phyloP scores from a whole-genome alignment of 2,329 filamentous ascomycete genomes.

The Fusarium luffae region DNA sequence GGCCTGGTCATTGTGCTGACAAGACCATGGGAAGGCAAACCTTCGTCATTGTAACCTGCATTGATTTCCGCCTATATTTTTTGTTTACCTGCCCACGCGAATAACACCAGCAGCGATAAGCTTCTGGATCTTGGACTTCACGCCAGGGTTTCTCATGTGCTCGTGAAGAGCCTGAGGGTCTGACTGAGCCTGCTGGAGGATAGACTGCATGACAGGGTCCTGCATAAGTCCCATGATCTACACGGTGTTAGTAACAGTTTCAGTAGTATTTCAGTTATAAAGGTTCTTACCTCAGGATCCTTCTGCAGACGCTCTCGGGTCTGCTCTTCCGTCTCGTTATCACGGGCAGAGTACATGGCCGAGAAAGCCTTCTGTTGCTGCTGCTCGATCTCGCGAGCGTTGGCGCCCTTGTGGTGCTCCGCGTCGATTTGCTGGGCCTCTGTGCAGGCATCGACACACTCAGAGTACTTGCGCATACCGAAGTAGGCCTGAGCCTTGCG shows the following conservation, averaged over 20 bases:
- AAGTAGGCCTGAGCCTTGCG: conserved; percentile 96
- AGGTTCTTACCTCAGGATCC: conserved; percentile 82
- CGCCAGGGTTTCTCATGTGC: conserved; percentile 93
- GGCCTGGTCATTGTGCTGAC: conserved; percentile 12
- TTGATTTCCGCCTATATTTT: conserved; percentile 1
- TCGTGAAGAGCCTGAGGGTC: conserved; percentile 93
- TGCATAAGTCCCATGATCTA: conserved; percentile 90
- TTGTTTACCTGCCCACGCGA: conserved; percentile 68
- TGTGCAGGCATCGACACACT: conserved; percentile 88
- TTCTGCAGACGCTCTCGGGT: conserved; percentile 89
- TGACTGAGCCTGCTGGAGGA: conserved; percentile 94
- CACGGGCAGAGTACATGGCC: conserved; percentile 89
- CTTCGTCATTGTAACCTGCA: conserved; percentile 24
- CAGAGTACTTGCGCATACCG: conserved; percentile 98
- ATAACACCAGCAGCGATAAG: conserved; percentile 93
- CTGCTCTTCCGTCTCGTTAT: conserved; percentile 96
- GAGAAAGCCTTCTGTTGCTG: conserved; percentile 93
- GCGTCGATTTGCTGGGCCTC: conserved; percentile 83
- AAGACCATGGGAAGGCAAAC: conserved; percentile 28
- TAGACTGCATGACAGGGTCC: conserved; percentile 97
- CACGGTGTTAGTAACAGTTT: conserved; percentile 44
- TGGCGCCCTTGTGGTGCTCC: conserved; percentile 75
- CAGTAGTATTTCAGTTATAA: not conserved
- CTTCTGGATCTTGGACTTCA: conserved; percentile 92
- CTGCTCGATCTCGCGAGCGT: conserved; percentile 90